A percentile compares a stretch with the other conserved stretches of the same genome.
These are phyloP conservation scores for Ceratocystis eucalypticola DNA, from an alignment of 2,329 filamentous ascomycete species.

Conservation along the genomic window DNA sequence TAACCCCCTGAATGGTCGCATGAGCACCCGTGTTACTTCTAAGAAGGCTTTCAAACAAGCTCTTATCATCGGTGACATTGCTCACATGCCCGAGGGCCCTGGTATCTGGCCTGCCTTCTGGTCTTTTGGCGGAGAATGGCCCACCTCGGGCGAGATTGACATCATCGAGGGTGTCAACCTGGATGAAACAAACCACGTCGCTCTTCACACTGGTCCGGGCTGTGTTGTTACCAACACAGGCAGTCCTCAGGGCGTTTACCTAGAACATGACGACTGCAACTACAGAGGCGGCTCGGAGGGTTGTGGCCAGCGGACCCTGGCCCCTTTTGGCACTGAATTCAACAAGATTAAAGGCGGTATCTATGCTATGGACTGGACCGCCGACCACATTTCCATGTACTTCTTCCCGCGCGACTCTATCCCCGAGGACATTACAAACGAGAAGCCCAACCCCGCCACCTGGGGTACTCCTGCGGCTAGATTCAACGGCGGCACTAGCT, in stretches of 20 bases:
- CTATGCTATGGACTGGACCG: conserved; percentile 66
- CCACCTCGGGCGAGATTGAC: conserved; percentile 59
- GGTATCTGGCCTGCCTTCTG: conserved; percentile 67
- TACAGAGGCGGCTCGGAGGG: conserved; percentile 39
- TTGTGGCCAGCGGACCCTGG: conserved; percentile 41
- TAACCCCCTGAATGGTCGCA: conserved; percentile 45
- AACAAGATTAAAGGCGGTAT: conserved; percentile 56
- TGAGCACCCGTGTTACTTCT: conserved; percentile 58
- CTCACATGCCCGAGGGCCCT: conserved; percentile 56
- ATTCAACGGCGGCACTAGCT: conserved; percentile 53
- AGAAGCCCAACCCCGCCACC: conserved; percentile 45
- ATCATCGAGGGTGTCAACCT: conserved; percentile 66
- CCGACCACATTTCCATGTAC: conserved; percentile 58
- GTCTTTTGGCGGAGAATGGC: conserved; percentile 57
- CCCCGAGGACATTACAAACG: conserved; percentile 47
- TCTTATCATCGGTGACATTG: conserved; percentile 59
- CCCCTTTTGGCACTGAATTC: conserved; percentile 54
- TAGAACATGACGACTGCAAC: conserved; percentile 44
- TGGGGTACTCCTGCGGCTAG: conserved; percentile 58
- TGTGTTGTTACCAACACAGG: conserved; percentile 46
- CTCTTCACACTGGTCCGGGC: conserved; percentile 52
- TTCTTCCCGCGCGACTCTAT: conserved; percentile 60
- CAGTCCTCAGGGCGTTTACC: conserved; percentile 32
- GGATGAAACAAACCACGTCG: conserved; percentile 45
- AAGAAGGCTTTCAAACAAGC: conserved; percentile 53